A percentile compares a stretch with the other conserved stretches of the same genome.
phyloP scores from a whole-genome alignment of 352 stramenopile genomes.

The Phytophthora lateralis region DNA sequence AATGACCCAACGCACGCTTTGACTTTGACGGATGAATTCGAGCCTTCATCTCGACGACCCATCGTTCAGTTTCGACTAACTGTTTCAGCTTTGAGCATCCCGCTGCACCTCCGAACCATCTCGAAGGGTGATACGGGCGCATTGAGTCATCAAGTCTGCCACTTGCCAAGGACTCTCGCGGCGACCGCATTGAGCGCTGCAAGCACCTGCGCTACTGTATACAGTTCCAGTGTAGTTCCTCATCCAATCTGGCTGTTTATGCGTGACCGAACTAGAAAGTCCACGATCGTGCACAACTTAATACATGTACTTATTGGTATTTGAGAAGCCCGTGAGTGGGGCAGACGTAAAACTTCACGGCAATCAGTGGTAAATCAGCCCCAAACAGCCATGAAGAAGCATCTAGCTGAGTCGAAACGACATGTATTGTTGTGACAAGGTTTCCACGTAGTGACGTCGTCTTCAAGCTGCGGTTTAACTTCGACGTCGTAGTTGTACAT shows the following conservation, averaged over 20 bases:
- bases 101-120: conserved; percentile 10
- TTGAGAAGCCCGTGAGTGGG: neutral
- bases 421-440: neutral
- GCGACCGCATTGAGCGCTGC: neutral
- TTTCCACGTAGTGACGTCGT: neutral
- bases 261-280: conserved; percentile 11
- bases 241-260: conserved; percentile 28
- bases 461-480: conserved; percentile 27
- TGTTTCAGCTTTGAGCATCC: conserved; percentile 14
- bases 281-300: conserved; percentile 5
- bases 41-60: conserved; percentile 6
- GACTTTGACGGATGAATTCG: neutral
- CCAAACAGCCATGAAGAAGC: neutral
- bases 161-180: neutral
- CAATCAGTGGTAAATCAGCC: too few species aligned
- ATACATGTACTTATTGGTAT: neutral
- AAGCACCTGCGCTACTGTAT: conserved; percentile 6
- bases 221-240: conserved; percentile 23
- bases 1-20: too few species aligned
- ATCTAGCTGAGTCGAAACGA: neutral
- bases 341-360: neutral
- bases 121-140: neutral
- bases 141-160: neutral
- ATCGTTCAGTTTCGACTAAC: conserved; percentile 16
- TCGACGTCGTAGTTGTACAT: conserved; percentile 21